Evolutionary conservation across 768 basidiomycete species (phyloP).

Genomic region (Mycena floridula): DNA sequence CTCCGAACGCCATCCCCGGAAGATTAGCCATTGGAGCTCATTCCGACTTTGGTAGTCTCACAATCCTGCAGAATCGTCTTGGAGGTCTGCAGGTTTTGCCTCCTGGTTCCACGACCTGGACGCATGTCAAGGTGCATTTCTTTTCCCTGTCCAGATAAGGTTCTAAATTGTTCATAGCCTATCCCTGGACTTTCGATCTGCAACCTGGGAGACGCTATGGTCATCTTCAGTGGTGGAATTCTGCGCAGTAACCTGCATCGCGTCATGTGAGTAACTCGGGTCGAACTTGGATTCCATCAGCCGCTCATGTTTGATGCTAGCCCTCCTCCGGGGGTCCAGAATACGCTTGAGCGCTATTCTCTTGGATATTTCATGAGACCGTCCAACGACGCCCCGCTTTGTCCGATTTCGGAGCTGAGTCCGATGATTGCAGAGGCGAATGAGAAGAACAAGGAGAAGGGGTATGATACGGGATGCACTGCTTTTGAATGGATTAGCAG

Average conservation of each 20-base stretch:
- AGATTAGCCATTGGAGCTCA: conserved; percentile 34
- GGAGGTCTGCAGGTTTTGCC: conserved; percentile 39
- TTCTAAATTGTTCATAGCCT: conserved; percentile 21
- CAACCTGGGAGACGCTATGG: conserved; percentile 40
- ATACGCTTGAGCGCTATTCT: too few relatives aligned
- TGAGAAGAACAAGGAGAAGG: too few relatives aligned
- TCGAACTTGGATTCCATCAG: too few relatives aligned
- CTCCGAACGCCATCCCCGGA: conserved; percentile 24
- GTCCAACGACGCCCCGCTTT: too few relatives aligned
- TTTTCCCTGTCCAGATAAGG: too few relatives aligned
- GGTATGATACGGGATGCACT: too few relatives aligned
- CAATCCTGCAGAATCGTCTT: conserved; percentile 34
- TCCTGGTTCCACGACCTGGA: conserved; percentile 30
- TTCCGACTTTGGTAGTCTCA: conserved; percentile 36
- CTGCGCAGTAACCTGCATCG: conserved; percentile 37
- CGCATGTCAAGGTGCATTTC: conserved; percentile 32
- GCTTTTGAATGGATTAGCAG: too few relatives aligned
- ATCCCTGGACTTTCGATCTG: conserved; percentile 38
- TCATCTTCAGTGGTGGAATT: conserved; percentile 40
- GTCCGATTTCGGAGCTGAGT: too few relatives aligned
- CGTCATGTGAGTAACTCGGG: conserved; percentile 28
- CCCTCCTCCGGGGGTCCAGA: too few relatives aligned
- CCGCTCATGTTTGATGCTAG: too few relatives aligned
- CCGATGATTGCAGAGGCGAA: too few relatives aligned
- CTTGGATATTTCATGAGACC: too few relatives aligned